These are phyloP conservation scores for Zygoascus sp. DNA, from an alignment of 1,139 yeast genomes.

Conservation along the genomic window DNA sequence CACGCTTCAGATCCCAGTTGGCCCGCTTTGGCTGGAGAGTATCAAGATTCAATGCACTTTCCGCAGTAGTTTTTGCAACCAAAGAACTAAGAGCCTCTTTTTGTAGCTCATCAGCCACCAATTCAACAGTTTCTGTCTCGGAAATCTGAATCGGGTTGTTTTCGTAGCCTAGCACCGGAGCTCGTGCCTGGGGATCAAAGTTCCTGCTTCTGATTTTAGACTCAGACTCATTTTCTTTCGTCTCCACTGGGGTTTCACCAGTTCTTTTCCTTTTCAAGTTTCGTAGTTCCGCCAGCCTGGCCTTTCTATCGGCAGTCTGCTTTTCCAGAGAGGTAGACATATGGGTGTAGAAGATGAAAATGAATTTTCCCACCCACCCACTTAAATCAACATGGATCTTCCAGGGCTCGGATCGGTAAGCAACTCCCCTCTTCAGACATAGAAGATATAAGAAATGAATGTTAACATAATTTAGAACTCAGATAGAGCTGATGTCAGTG, in stretches of 20 bases:
- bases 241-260: conserved; percentile 2
- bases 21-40: conserved; percentile 33
- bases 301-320: conserved; percentile 40
- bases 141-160: conserved; percentile 35
- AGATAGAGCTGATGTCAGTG: not conserved
- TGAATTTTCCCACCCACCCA: conserved; percentile 1
- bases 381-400: conserved; percentile 4
- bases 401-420: conserved; percentile 10
- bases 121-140: conserved; percentile 38
- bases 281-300: conserved; percentile 37
- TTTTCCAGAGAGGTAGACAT: conserved; percentile 30
- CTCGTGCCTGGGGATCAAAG: conserved; percentile 34
- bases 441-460: not conserved
- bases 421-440: not conserved
- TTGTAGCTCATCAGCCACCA: conserved; percentile 35
- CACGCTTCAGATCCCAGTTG: conserved; percentile 41
- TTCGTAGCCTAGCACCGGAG: conserved; percentile 34
- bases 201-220: conserved; percentile 27
- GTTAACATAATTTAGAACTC: not conserved
- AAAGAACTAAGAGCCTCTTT: conserved; percentile 30
- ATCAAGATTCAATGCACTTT: conserved; percentile 20
- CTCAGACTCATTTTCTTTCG: conserved; percentile 17
- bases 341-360: not conserved
- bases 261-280: conserved; percentile 30
- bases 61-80: conserved; percentile 17